These are phyloP conservation scores for Harringtonia aguacate DNA, from an alignment of 2,329 filamentous ascomycete species.

Conservation along the genomic window DNA sequence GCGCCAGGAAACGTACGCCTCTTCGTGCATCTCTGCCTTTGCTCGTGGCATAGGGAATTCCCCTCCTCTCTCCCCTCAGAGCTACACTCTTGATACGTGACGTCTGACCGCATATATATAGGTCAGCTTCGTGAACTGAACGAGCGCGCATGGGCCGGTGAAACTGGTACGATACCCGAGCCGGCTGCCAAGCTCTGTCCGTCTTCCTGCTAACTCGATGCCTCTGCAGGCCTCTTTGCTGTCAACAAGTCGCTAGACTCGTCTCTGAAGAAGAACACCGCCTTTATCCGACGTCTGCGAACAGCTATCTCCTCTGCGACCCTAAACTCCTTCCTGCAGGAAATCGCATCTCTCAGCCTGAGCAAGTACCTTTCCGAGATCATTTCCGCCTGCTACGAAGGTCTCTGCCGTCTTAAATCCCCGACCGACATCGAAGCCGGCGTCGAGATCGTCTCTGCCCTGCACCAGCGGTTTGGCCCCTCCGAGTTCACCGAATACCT, in stretches of 20 bases:
- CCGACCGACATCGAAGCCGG: conserved; percentile 86
- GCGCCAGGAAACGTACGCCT: conserved; percentile 50
- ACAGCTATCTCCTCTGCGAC: conserved; percentile 76
- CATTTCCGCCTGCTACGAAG: conserved; percentile 90
- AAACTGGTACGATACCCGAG: conserved; percentile 53
- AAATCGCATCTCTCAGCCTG: conserved; percentile 81
- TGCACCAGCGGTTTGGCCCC: conserved; percentile 90
- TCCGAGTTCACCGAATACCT: conserved; percentile 83
- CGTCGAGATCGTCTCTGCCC: conserved; percentile 86
- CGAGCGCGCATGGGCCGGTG: conserved; percentile 76
- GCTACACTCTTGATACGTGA: conserved; percentile 1
- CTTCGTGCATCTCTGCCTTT: conserved; percentile 1
- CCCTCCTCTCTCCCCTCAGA: not conserved
- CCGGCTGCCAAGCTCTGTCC: not conserved
- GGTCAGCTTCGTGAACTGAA: conserved; percentile 89
- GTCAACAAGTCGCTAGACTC: conserved; percentile 79
- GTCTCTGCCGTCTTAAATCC: conserved; percentile 81
- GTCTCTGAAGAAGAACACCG: conserved; percentile 94
- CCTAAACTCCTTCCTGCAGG: conserved; percentile 74
- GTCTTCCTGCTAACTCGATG: conserved; percentile 5
- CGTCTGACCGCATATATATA: conserved; percentile 24
- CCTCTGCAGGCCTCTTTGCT: conserved; percentile 60
- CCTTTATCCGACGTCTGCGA: conserved; percentile 91
- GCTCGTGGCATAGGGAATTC: not conserved
- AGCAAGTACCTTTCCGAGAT: conserved; percentile 97